A percentile compares a stretch with the other conserved stretches of the same genome.
These are phyloP conservation scores for Oropetium thomaeum DNA, from an alignment of 176 grass and related monocot genomes.

Conservation along the genomic window DNA sequence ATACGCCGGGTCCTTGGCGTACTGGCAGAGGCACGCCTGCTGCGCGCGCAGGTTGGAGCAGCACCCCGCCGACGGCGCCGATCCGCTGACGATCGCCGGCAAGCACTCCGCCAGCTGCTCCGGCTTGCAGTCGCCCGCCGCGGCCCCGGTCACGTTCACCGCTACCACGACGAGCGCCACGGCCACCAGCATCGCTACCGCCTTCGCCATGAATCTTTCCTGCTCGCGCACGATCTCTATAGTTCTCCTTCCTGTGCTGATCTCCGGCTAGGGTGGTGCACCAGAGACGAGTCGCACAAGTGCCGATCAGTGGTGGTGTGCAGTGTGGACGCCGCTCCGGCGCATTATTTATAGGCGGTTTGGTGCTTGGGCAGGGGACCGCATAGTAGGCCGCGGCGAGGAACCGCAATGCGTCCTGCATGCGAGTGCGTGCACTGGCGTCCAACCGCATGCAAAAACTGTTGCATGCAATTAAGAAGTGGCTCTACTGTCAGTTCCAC, in stretches of 20 bases:
- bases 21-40: conserved; percentile 46
- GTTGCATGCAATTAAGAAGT: background rate
- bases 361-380: background rate
- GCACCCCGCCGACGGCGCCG: conserved; percentile 8
- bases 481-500: background rate
- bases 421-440: background rate
- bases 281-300: too few species aligned
- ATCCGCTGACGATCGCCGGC: conserved; percentile 3
- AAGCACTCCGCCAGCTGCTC: conserved; percentile 12
- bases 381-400: background rate
- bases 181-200: background rate
- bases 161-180: background rate
- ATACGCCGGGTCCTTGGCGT: conserved; percentile 30
- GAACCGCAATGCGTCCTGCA: too few species aligned
- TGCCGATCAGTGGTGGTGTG: background rate
- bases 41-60: conserved; percentile 36
- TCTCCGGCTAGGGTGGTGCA: too few species aligned
- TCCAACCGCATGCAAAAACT: background rate
- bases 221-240: background rate
- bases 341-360: background rate
- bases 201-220: background rate
- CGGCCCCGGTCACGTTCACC: background rate
- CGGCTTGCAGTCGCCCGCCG: conserved; percentile 32
- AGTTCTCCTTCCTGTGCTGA: background rate
- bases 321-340: background rate